Conservation (phyloP, 768 basidiomycete species). For the Boletus sp. region DNA sequence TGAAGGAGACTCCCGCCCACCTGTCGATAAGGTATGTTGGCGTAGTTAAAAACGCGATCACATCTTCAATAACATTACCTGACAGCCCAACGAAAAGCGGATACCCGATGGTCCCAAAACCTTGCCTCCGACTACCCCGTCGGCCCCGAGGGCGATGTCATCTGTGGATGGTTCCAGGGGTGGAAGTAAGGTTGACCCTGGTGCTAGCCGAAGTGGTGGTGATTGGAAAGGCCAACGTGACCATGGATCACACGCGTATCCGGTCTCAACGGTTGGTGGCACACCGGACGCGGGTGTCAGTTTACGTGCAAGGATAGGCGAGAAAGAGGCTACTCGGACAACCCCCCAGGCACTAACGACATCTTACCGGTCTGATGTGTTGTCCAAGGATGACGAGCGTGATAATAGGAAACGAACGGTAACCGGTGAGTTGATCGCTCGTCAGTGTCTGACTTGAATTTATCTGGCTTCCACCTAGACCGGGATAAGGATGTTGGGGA, state of each 20-base stretch:
- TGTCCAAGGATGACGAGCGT: slow-evolving; percentile 59
- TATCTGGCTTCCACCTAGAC: slow-evolving; percentile 37
- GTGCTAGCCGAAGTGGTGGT: slow-evolving; percentile 39
- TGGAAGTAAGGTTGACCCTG: slow-evolving; percentile 38
- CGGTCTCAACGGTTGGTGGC: slow-evolving; percentile 15
- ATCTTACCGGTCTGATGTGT: slow-evolving; percentile 44
- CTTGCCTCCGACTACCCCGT: slow-evolving; percentile 58
- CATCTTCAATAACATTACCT: slow-evolving; percentile 4
- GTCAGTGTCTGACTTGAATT: not conserved
- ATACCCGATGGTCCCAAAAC: slow-evolving; percentile 52
- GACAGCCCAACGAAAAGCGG: slow-evolving; percentile 52
- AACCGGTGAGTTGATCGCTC: slow-evolving; percentile 49
- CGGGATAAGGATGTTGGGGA: slow-evolving; percentile 58
- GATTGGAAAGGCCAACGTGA: slow-evolving; percentile 48
- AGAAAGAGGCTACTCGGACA: slow-evolving; percentile 47
- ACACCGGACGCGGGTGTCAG: slow-evolving; percentile 32
- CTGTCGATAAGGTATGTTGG: slow-evolving; percentile 60
- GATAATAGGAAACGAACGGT: slow-evolving; percentile 66
- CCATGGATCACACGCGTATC: slow-evolving; percentile 25
- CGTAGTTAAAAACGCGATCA: not conserved
- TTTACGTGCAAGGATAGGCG: slow-evolving; percentile 58
- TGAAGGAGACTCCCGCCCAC: slow-evolving; percentile 47
- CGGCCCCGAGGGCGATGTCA: slow-evolving; percentile 71
- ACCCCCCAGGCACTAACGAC: slow-evolving; percentile 39
- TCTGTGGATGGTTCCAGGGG: slow-evolving; percentile 41